phyloP scores from a whole-genome alignment of 768 basidiomycete species.

The Steccherinum ochraceum region DNA sequence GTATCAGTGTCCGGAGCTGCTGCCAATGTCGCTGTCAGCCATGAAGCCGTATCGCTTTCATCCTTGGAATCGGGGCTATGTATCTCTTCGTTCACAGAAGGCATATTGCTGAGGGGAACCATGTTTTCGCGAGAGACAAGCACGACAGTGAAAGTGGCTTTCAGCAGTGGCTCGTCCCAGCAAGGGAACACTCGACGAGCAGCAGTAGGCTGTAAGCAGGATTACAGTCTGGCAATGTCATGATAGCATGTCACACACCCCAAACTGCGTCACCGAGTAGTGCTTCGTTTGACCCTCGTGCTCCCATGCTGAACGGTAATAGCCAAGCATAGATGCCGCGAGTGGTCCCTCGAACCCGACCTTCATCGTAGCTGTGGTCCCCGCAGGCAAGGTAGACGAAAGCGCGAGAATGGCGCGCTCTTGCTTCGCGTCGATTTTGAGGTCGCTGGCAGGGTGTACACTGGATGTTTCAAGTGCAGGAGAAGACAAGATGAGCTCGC shows the following conservation, averaged over 20 bases:
- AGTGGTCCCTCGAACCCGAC: conserved; percentile 65
- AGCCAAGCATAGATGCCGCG: conserved; percentile 71
- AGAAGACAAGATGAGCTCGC: conserved; percentile 43
- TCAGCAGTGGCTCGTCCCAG: conserved; percentile 92
- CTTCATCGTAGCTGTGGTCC: conserved; percentile 64
- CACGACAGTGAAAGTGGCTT: conserved; percentile 74
- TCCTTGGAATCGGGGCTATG: conserved; percentile 27
- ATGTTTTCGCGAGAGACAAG: conserved; percentile 75
- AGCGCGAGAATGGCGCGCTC: conserved; percentile 66
- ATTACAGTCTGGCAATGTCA: background rate
- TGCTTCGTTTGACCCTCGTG: conserved; percentile 55
- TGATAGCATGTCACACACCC: conserved; percentile 32
- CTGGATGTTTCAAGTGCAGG: conserved; percentile 43
- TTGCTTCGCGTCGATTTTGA: conserved; percentile 48
- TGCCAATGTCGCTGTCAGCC: conserved; percentile 30
- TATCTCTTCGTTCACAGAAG: conserved; percentile 54
- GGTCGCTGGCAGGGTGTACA: conserved; percentile 38
- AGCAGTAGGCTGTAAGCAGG: conserved; percentile 58
- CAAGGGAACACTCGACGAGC: conserved; percentile 81
- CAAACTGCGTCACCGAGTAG: conserved; percentile 87
- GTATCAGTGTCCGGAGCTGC: conserved; percentile 28
- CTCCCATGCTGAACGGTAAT: conserved; percentile 68
- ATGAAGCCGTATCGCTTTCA: conserved; percentile 10
- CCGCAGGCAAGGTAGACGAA: conserved; percentile 50
- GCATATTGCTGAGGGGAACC: conserved; percentile 84